phyloP scores from a whole-genome alignment of 768 basidiomycete species.

The Suillus subluteus region DNA sequence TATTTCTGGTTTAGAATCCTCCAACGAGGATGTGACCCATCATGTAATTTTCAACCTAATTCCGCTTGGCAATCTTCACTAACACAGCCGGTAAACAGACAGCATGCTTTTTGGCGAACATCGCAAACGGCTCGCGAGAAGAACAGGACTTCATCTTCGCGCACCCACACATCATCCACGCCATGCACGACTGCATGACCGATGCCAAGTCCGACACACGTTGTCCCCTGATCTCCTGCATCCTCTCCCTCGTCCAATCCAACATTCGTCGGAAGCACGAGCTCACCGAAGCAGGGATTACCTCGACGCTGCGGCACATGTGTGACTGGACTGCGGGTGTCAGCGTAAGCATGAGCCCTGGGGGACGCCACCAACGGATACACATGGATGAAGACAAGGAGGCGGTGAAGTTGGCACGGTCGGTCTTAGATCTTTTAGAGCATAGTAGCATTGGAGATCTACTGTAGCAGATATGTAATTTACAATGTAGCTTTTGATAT shows the following conservation, averaged over 20 bases:
- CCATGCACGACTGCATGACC: slow-evolving; percentile 61
- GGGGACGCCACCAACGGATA: slow-evolving; percentile 37
- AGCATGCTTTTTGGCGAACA: slow-evolving; percentile 65
- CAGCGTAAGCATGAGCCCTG: slow-evolving; percentile 35
- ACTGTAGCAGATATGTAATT: slow-evolving; percentile 10
- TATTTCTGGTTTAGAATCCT: slow-evolving; percentile 50
- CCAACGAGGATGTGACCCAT: slow-evolving; percentile 55
- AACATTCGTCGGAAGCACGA: slow-evolving; percentile 41
- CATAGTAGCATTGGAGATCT: slow-evolving; percentile 29
- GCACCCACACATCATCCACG: slow-evolving; percentile 52
- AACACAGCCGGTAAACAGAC: slow-evolving; percentile 41
- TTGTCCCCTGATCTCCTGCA: slow-evolving; percentile 60
- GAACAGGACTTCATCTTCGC: slow-evolving; percentile 58
- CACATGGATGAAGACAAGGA: slow-evolving; percentile 63
- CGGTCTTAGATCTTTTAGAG: slow-evolving; percentile 56
- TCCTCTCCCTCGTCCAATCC: slow-evolving; percentile 56
- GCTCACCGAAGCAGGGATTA: slow-evolving; percentile 49
- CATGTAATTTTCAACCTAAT: slow-evolving; percentile 42
- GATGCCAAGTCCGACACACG: slow-evolving; percentile 62
- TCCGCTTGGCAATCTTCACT: slow-evolving; percentile 2
- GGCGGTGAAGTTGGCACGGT: slow-evolving; percentile 57
- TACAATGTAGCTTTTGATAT: neutral
- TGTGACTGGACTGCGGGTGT: slow-evolving; percentile 39
- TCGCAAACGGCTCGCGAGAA: slow-evolving; percentile 59
- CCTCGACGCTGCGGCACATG: slow-evolving; percentile 45